These are phyloP conservation scores for Phlyctochytrium bullatum DNA, from an alignment of 192 early-diverging fungal genomes.

Conservation along the genomic window DNA sequence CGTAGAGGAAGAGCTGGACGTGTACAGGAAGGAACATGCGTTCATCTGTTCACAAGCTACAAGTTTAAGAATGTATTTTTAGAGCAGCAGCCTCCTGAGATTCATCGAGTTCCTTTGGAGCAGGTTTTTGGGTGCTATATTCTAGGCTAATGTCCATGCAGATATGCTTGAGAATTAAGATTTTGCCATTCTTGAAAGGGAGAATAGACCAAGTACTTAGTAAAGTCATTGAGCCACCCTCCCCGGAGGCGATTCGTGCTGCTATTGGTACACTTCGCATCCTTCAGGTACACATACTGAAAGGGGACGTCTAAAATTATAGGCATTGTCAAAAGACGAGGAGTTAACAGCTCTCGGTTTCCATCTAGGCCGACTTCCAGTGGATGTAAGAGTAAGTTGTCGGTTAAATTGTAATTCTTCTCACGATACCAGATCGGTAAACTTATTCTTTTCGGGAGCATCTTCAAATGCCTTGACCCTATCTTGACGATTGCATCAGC, in stretches of 20 bases:
- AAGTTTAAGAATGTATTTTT: constrained; percentile 43
- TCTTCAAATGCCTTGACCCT: constrained; percentile 49
- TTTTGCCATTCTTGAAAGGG: constrained; percentile 25
- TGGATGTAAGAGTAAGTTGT: constrained; percentile 67
- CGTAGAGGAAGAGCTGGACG: constrained; percentile 72
- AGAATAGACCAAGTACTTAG: constrained; percentile 44
- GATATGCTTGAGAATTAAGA: constrained; percentile 48
- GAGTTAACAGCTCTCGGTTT: constrained; percentile 70
- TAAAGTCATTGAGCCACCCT: constrained; percentile 64
- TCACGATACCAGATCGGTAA: no score
- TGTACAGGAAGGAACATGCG: constrained; percentile 71
- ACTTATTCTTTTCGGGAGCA: constrained; percentile 43
- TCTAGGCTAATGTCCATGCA: not conserved
- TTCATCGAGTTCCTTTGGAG: constrained; percentile 76
- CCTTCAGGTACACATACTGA: constrained; percentile 11
- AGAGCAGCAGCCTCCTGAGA: constrained; percentile 72
- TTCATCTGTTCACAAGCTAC: constrained; percentile 71
- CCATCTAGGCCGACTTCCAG: constrained; percentile 68
- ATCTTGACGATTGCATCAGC: constrained; percentile 49
- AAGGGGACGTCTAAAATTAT: not conserved
- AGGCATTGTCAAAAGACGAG: constrained; percentile 36
- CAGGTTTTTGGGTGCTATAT: constrained; percentile 61
- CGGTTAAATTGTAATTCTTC: constrained; percentile 1
- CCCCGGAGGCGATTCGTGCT: constrained; percentile 48
- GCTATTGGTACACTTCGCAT: constrained; percentile 47